Base-by-base conservation (phyloP, 306 rosid genomes). In the Malus fusca region DNA sequence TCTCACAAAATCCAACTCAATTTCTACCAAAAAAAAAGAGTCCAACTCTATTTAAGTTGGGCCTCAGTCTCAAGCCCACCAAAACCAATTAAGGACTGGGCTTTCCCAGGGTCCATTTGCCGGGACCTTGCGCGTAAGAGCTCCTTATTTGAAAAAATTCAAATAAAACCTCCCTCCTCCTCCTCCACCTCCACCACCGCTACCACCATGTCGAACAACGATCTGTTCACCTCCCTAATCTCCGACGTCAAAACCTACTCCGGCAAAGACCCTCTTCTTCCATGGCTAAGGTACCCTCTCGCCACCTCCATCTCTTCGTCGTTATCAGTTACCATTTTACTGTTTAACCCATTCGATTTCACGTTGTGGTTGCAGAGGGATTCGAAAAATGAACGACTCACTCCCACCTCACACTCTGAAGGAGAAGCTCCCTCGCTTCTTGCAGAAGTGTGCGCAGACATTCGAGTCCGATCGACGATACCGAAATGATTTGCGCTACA, bases 251-350 rank as follows among this genome's bases (percentile, higher is more conserved):
- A 87, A 66, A 25, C 84, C 71, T 92, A 95, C 86, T 75, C 89
- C 23, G 98, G 92, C 33, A 89, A 88, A 78, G 97, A 92, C 78
- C 98, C 97, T 81, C 97, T 95, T 77, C 93, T 92, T 58, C 97
- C 98, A 18, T 95, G 98, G 98, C 92, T 92, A 64, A 86, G 97
- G 97, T 95, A 82, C 25, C n/a, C 46, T 59, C 28, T 60, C 25
- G 18, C 14, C 58, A 11, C 18, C 65, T 60, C 23, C 40, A 21
- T 28, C 63, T 56, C 52, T 79, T 28, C 30, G 3, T 8, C 65
- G 5, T 69, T 18, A n/a, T 42, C 46, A 44, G 14, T 17, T 19
- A 23, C 35, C 75, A 15, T 22, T 51, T 0, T 46, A 5, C 9
- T 52, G 63, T 83, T 77, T 72, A 42, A 59, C 42, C 52, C 52